Base-by-base conservation (phyloP, 305 asterid species). In the Nicotiana rustica region DNA sequence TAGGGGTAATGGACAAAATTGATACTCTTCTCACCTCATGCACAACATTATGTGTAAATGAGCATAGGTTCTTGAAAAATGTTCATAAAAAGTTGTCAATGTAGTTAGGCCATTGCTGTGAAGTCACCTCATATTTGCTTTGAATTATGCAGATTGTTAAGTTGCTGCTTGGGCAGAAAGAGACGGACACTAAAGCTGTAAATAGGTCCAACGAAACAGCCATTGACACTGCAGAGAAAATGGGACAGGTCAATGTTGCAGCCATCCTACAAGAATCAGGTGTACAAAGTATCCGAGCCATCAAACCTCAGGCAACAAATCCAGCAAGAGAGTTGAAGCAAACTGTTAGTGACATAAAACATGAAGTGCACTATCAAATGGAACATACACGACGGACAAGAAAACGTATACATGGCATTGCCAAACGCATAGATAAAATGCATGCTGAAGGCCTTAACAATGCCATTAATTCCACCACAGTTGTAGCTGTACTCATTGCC, bases 401-500 rank as follows among this genome's bases (percentile, higher is more conserved):
- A 62, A 86, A 67, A 79, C 93, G 94, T 0, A 94, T 96, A 41
- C 97, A 89, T 29, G 90, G 91, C 65, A 96, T 94, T n/a, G 93
- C 89, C 56, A 91, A 93, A 67, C 94, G 97, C 76, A 83, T 94
- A 18, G 90, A 94, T 90, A 94, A 94, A 82, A 94, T 94, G 99
- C 98, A 96, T 83, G 77, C 89, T 0, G 98, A 93, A 84, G 99
- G 98, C 19, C 98, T 96, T 67, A 96, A 96, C 92, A 96, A 96
- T 56, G 99, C 98, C 35, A 92, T 96, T 82, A 96, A 96, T 84
- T 96, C 99, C 83, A 91, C 97, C 35, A 94, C 97, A 0, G 93
- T 96, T 0, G 99, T 96, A 38, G 97, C 98, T 1, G 98, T 96
- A n/a, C 97, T 94, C 15, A 96, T 96, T 3, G 98, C 98, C 56